These are phyloP conservation scores for Galerina marginata DNA, from an alignment of 768 basidiomycete species.

Conservation along the genomic window DNA sequence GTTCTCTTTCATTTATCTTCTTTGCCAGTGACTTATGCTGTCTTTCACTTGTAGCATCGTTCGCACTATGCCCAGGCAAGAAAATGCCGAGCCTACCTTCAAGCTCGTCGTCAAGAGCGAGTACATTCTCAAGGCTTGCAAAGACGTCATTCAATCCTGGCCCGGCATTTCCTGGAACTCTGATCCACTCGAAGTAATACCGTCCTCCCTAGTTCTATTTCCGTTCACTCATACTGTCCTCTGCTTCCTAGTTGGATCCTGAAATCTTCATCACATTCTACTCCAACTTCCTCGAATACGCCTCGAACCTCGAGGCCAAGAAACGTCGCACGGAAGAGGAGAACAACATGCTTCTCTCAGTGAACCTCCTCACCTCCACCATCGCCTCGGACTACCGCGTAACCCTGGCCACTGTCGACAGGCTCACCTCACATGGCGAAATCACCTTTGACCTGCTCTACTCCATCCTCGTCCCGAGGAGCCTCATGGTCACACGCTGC, in stretches of 20 bases:
- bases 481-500: constrained; percentile 56
- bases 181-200: constrained; percentile 56
- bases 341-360: constrained; percentile 46
- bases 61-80: constrained; percentile 49
- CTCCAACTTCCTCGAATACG: constrained; percentile 49
- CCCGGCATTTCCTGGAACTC: constrained; percentile 67
- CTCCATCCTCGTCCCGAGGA: constrained; percentile 59
- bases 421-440: constrained; percentile 57
- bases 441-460: constrained; percentile 63
- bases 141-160: constrained; percentile 61
- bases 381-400: constrained; percentile 54
- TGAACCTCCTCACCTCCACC: constrained; percentile 55
- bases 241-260: constrained; percentile 51
- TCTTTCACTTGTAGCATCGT: constrained; percentile 45
- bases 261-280: constrained; percentile 62
- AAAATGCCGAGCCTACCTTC: constrained; percentile 48
- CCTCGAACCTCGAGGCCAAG: constrained; percentile 41
- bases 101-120: constrained; percentile 63
- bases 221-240: not conserved
- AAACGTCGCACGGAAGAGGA: constrained; percentile 46
- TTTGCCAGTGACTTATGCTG: not conserved
- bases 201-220: not conserved
- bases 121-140: constrained; percentile 60
- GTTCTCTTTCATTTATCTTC: not conserved
- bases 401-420: constrained; percentile 51